Percentiles rank a stretch among this genome's conserved stretches.
Evolutionary conservation across 768 basidiomycete species (phyloP).

Genomic region (Panaeolus papilionaceus): DNA sequence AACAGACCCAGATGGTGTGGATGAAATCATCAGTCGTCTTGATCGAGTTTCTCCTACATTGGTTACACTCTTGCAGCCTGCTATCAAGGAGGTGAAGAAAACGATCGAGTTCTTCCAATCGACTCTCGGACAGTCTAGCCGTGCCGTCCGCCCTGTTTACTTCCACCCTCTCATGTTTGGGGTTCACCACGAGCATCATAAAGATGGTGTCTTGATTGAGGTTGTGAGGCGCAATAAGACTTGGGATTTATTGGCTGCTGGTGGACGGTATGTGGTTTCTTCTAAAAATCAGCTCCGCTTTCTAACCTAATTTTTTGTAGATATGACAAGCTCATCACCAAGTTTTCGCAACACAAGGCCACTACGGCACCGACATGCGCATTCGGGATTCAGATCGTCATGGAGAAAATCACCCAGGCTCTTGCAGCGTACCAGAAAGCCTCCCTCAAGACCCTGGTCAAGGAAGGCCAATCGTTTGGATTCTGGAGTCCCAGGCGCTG

Average conservation of each 20-base stretch:
- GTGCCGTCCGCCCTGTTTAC: conserved; percentile 65
- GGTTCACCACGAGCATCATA: conserved; percentile 67
- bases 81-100: conserved; percentile 66
- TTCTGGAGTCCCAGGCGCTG: conserved; percentile 91
- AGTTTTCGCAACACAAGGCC: conserved; percentile 61
- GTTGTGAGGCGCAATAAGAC: conserved; percentile 71
- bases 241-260: conserved; percentile 77
- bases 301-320: conserved; percentile 39
- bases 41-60: conserved; percentile 67
- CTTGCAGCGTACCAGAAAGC: conserved; percentile 75
- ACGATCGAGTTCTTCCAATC: conserved; percentile 60
- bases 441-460: conserved; percentile 72
- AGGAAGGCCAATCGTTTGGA: conserved; percentile 83
- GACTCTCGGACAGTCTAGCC: conserved; percentile 44
- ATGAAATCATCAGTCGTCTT: conserved; percentile 57
- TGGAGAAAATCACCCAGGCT: conserved; percentile 77
- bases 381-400: conserved; percentile 75
- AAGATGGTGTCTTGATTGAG: conserved; percentile 78
- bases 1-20: conserved; percentile 60
- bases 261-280: conserved; percentile 64
- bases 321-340: conserved; percentile 73
- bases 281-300: not conserved
- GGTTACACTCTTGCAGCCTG: conserved; percentile 50
- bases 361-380: conserved; percentile 65
- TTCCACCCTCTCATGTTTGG: conserved; percentile 81